Percentiles rank a stretch among this genome's conserved stretches.
These are phyloP conservation scores for Trichoderma aggressivum DNA, from an alignment of 2,329 filamentous ascomycete genomes.

Conservation along the genomic window DNA sequence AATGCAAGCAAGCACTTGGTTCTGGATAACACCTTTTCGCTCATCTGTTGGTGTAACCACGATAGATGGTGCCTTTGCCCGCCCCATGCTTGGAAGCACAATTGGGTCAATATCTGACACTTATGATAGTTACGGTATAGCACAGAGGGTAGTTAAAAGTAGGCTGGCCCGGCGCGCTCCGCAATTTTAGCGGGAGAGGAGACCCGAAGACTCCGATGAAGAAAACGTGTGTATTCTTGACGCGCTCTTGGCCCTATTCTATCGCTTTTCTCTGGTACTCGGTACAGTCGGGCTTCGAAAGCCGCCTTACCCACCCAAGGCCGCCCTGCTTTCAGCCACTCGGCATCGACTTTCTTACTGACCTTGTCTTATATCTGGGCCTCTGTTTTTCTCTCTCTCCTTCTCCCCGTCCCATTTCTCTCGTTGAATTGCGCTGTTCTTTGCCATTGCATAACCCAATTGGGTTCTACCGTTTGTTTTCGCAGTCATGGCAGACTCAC, in stretches of 20 bases:
- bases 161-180: background rate
- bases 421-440: background rate
- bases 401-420: background rate
- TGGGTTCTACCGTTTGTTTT: background rate
- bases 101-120: background rate
- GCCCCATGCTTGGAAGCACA: background rate
- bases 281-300: background rate
- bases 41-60: background rate
- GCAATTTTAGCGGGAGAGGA: background rate
- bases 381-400: background rate
- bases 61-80: background rate
- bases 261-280: background rate
- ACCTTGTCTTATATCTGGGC: background rate
- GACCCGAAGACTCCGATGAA: constrained; percentile 1
- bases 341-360: background rate
- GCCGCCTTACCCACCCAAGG: background rate
- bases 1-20: background rate
- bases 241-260: background rate
- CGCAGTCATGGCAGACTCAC: background rate
- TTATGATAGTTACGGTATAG: background rate
- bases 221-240: background rate
- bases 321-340: constrained; percentile 8
- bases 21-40: background rate
- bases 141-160: background rate
- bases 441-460: background rate